Evolutionary conservation across 169 alveolate species (phyloP).

Genomic region (Fabrea salina): DNA sequence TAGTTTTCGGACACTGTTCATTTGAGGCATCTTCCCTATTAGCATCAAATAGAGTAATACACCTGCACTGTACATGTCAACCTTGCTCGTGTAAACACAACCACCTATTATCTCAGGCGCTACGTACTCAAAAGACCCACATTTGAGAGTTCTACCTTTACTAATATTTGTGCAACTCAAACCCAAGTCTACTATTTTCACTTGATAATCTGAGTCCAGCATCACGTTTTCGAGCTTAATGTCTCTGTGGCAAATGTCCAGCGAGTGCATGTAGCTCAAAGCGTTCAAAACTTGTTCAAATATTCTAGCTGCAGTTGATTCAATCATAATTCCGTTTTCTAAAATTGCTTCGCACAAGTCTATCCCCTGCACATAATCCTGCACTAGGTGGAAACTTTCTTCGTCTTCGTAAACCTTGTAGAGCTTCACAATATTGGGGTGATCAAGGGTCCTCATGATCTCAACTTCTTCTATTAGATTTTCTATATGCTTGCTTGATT

Average conservation of each 20-base stretch:
- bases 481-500: neutral
- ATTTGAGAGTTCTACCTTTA: slow-evolving; percentile 26
- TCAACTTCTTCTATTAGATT: neutral
- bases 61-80: slow-evolving; percentile 81
- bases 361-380: slow-evolving; percentile 69
- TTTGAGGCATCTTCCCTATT: slow-evolving; percentile 82
- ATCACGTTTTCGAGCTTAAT: slow-evolving; percentile 67
- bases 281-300: slow-evolving; percentile 52
- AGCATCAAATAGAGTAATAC: slow-evolving; percentile 79
- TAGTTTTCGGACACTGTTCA: too few relatives aligned
- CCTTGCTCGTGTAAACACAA: slow-evolving; percentile 67
- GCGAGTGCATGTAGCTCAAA: slow-evolving; percentile 50
- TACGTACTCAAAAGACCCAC: slow-evolving; percentile 51
- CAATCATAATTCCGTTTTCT: slow-evolving; percentile 33
- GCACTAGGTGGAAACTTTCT: neutral
- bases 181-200: slow-evolving; percentile 40
- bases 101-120: slow-evolving; percentile 88
- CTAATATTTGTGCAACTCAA: slow-evolving; percentile 27
- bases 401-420: slow-evolving; percentile 1
- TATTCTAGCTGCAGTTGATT: slow-evolving; percentile 52
- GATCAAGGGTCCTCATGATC: slow-evolving; percentile 10
- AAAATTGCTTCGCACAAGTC: slow-evolving; percentile 50
- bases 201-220: neutral
- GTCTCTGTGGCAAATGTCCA: slow-evolving; percentile 66
- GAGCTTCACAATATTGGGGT: slow-evolving; percentile 8